Percentiles rank a stretch among this genome's conserved stretches.
These are phyloP conservation scores for Beauveria brongniartii DNA, from an alignment of 2,329 filamentous ascomycete species.

Conservation along the genomic window DNA sequence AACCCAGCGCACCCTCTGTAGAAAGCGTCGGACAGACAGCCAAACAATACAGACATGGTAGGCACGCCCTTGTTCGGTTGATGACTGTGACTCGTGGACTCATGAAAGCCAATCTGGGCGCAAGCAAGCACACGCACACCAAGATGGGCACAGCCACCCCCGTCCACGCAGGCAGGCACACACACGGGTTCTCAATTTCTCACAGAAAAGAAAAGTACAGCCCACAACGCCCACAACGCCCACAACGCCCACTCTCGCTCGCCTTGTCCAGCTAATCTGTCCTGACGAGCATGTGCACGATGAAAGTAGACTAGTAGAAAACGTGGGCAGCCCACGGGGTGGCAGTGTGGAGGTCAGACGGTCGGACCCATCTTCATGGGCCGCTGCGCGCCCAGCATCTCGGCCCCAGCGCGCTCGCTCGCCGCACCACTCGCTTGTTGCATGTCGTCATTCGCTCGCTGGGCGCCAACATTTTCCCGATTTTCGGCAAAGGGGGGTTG, in stretches of 20 bases:
- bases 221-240: no score
- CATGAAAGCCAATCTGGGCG: not conserved
- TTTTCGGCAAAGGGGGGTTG: no score
- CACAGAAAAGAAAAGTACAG: not conserved
- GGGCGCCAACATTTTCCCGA: not conserved
- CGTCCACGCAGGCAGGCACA: not conserved
- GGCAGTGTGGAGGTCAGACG: conserved; percentile 7
- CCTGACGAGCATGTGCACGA: not conserved
- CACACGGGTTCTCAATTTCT: not conserved
- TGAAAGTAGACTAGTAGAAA: conserved; percentile 2
- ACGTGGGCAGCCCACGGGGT: conserved; percentile 10
- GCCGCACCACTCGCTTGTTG: conserved; percentile 4
- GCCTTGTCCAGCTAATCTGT: not conserved
- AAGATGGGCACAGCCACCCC: not conserved
- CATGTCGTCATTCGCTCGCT: conserved; percentile 10
- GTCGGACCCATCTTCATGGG: conserved; percentile 1
- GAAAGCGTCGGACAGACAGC: no score
- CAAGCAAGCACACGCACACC: not conserved
- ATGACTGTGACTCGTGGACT: not conserved
- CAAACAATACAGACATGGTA: not conserved
- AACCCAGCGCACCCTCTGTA: no score
- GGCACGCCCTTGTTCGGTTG: not conserved
- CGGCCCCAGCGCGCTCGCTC: no score
- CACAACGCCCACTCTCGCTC: not conserved
- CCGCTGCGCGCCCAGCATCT: not conserved